Evolutionary conservation across 345 rosid genomes (phyloP).

Genomic region (Microthlaspi erraticum): DNA sequence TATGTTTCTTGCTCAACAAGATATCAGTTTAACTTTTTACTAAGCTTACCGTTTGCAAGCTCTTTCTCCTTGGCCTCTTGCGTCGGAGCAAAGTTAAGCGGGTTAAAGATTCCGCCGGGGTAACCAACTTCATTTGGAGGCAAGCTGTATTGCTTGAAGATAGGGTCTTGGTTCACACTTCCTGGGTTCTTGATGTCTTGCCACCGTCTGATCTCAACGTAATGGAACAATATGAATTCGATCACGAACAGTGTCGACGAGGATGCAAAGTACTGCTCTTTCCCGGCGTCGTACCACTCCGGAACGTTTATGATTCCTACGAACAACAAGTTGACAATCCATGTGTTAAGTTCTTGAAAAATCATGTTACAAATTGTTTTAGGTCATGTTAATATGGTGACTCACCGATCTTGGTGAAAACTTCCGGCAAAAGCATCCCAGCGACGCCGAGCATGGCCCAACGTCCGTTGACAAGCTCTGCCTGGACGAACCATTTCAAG

Average conservation of each 20-base stretch:
- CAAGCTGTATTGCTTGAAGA: conserved; percentile 97
- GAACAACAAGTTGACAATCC: background rate
- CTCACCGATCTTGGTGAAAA: conserved; percentile 81
- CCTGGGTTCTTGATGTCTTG: conserved; percentile 99
- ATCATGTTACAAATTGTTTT: background rate
- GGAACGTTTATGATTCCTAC: conserved; percentile 68
- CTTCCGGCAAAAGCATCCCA: conserved; percentile 94
- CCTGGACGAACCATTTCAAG: conserved; percentile 86
- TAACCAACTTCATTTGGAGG: conserved; percentile 84
- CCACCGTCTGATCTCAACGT: conserved; percentile 98
- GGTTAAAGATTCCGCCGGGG: conserved; percentile 95
- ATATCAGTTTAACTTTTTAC: background rate
- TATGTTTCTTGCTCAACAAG: conserved; percentile 15
- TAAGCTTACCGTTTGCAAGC: conserved; percentile 75
- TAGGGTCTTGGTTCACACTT: conserved; percentile 95
- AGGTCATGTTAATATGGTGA: conserved; percentile 21
- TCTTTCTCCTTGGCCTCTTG: conserved; percentile 94
- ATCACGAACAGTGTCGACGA: conserved; percentile 93
- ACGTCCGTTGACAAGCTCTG: conserved; percentile 87
- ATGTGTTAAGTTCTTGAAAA: conserved; percentile 3
- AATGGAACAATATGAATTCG: conserved; percentile 95
- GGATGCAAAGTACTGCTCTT: conserved; percentile 85
- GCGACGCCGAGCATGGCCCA: conserved; percentile 99
- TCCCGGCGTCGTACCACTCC: conserved; percentile 93
- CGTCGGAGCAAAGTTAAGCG: conserved; percentile 88